These are phyloP conservation scores for Penicillium daleae DNA, from an alignment of 495 filamentous ascomycete genomes.

Conservation along the genomic window DNA sequence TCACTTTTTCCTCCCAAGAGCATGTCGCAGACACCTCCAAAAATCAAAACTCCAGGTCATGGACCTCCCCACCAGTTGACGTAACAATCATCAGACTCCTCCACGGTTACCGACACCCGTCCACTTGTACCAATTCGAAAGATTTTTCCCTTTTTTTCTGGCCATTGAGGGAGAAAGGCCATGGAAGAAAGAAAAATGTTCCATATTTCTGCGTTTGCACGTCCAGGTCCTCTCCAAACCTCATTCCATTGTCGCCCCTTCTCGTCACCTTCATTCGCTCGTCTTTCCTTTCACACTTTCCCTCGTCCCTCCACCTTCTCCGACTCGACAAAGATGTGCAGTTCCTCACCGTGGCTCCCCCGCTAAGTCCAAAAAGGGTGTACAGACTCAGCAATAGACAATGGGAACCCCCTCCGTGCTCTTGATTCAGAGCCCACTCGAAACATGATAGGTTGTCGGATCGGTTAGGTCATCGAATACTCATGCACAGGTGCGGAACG, in stretches of 20 bases:
- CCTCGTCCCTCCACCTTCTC: constrained; percentile 13
- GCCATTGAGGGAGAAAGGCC: constrained; percentile 35
- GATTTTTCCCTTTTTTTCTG: constrained; percentile 26
- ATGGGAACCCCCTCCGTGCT: constrained; percentile 14
- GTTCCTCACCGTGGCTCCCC: constrained; percentile 17
- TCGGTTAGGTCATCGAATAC: constrained; percentile 40
- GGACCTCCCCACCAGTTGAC: constrained; percentile 37
- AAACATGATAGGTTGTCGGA: constrained; percentile 38
- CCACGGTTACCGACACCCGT: constrained; percentile 13
- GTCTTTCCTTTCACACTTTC: constrained; percentile 24
- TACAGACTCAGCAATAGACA: constrained; percentile 18
- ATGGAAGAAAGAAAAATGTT: constrained; percentile 1
- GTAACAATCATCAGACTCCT: constrained; percentile 40
- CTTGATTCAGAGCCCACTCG: constrained; percentile 39
- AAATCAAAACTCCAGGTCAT: constrained; percentile 48
- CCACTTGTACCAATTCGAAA: constrained; percentile 23
- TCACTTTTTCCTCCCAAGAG: constrained; percentile 56
- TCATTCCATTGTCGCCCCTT: background rate
- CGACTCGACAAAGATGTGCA: constrained; percentile 24
- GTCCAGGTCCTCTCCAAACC: background rate
- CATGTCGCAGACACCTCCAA: constrained; percentile 51
- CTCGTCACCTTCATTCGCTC: constrained; percentile 14
- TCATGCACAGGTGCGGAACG: constrained; percentile 35
- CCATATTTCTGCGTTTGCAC: constrained; percentile 2
- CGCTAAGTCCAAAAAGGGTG: constrained; percentile 17